These are phyloP conservation scores for Podaxis rugospora DNA, from an alignment of 768 basidiomycete species.

Conservation along the genomic window DNA sequence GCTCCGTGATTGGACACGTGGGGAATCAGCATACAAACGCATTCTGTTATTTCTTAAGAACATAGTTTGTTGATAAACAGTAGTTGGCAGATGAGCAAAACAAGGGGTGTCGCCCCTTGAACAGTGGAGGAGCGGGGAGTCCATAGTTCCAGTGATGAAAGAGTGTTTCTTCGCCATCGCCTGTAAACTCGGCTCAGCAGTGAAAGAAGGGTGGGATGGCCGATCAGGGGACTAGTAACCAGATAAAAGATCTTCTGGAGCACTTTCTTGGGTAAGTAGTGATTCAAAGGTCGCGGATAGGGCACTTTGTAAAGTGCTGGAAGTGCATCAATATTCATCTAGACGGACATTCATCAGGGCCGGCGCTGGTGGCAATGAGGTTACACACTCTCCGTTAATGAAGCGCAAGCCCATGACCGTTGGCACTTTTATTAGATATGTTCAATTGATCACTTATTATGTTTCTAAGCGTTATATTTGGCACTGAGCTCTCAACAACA, in stretches of 20 bases:
- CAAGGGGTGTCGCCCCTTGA: not conserved
- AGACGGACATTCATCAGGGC: too few species aligned
- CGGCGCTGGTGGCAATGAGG: too few species aligned
- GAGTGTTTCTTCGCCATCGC: not conserved
- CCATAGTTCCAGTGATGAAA: not conserved
- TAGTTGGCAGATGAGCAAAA: not conserved
- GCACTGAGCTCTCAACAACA: too few species aligned
- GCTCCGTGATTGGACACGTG: too few species aligned
- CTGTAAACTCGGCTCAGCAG: not conserved
- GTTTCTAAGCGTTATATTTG: too few species aligned
- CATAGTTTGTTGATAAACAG: not conserved
- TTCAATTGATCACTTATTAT: too few species aligned
- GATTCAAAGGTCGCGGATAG: not conserved
- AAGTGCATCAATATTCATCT: not conserved
- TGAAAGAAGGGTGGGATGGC: not conserved
- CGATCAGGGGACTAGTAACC: not conserved
- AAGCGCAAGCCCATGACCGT: too few species aligned
- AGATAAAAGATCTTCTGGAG: not conserved
- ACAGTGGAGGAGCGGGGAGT: not conserved
- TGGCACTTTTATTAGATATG: too few species aligned
- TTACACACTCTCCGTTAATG: too few species aligned
- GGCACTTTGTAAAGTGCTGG: not conserved
- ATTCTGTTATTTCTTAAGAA: too few species aligned
- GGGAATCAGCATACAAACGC: too few species aligned
- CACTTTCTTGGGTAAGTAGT: not conserved